phyloP scores from a whole-genome alignment of 2,329 filamentous ascomycete species.

The Monilinia fructicola region DNA sequence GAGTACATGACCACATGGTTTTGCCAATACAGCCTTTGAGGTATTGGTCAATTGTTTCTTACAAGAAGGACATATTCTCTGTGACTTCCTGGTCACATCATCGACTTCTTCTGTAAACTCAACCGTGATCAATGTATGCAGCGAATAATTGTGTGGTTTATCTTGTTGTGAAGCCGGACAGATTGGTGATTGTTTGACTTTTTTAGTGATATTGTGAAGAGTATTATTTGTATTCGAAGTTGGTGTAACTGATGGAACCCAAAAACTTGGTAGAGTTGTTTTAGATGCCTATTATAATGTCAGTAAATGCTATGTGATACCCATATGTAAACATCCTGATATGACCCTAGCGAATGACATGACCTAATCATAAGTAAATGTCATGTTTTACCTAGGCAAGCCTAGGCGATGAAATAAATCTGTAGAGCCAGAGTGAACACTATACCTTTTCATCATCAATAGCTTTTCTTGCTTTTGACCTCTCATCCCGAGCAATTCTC shows the following conservation, averaged over 20 bases:
- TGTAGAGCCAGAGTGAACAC: neutral
- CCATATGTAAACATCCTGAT: too few species aligned
- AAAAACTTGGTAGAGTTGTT: constrained; percentile 79
- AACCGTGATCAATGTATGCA: constrained; percentile 75
- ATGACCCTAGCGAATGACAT: too few species aligned
- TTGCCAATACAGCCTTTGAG: constrained; percentile 77
- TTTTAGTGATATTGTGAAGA: constrained; percentile 57
- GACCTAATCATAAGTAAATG: too few species aligned
- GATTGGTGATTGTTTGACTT: constrained; percentile 65
- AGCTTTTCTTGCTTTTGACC: constrained; percentile 65
- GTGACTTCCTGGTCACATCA: constrained; percentile 47
- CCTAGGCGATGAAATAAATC: too few species aligned
- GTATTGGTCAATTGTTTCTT: constrained; percentile 79
- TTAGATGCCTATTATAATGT: constrained; percentile 52
- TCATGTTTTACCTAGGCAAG: too few species aligned
- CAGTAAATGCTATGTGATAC: constrained; percentile 19
- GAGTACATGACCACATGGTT: constrained; percentile 87
- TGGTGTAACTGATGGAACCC: constrained; percentile 84
- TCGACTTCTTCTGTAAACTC: constrained; percentile 72
- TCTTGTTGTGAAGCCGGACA: constrained; percentile 73
- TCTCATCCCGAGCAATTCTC: constrained; percentile 68
- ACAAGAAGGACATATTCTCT: constrained; percentile 77
- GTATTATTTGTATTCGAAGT: constrained; percentile 58
- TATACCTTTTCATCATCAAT: constrained; percentile 70
- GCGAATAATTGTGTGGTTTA: constrained; percentile 69